Conservation (phyloP, 164 flowering plant species). For the Chimonanthus salicifolius region DNA sequence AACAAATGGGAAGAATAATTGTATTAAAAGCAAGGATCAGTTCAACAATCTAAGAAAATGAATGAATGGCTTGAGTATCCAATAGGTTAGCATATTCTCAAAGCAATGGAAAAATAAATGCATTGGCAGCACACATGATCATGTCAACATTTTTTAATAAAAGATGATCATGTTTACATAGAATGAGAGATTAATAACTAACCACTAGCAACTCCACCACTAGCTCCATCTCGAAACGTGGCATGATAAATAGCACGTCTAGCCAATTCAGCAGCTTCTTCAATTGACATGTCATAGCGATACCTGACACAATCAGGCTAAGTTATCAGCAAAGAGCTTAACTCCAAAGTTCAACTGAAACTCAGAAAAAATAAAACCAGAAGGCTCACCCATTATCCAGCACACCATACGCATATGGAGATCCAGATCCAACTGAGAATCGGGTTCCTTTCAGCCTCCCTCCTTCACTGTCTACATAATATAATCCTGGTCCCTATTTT, state of each 20-base stretch:
- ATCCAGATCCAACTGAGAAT: conserved; percentile 97
- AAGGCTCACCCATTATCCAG: conserved; percentile 68
- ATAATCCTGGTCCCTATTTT: conserved; percentile 85
- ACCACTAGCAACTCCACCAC: conserved; percentile 76
- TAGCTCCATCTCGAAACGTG: conserved; percentile 96
- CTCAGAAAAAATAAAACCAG: neutral
- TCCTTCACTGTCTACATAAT: conserved; percentile 97
- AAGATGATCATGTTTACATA: too few relatives aligned
- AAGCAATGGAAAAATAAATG: neutral
- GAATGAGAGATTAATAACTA: neutral
- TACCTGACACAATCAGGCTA: conserved; percentile 33
- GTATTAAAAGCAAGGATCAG: too few relatives aligned
- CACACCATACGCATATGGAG: conserved; percentile 97
- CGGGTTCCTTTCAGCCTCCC: conserved; percentile 86
- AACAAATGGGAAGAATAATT: too few relatives aligned
- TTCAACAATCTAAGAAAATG: neutral
- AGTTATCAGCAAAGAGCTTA: neutral
- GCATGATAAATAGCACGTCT: conserved; percentile 89
- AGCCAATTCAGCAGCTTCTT: conserved; percentile 89
- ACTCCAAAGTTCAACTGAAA: neutral
- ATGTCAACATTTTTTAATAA: too few relatives aligned
- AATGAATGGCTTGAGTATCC: neutral
- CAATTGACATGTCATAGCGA: conserved; percentile 62
- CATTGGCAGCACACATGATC: neutral
- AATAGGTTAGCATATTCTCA: neutral